Evolutionary conservation across 805 yeast species (phyloP), one percentile per base, ranked within the genome.

Genomic region (Candida broadrunensis): DNA sequence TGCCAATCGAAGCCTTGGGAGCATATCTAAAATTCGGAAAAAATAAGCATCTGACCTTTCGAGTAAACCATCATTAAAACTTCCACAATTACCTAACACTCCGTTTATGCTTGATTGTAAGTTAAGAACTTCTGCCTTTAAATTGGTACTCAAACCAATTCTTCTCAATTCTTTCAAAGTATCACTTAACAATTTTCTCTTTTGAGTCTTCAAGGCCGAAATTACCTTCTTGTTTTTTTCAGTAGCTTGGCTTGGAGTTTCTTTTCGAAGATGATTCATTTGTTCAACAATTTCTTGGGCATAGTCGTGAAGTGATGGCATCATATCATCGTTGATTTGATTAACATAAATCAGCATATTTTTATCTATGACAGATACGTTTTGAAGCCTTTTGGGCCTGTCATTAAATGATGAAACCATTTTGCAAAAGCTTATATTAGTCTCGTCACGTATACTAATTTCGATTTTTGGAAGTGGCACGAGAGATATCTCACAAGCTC

Each of bases 171-270:
- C 93, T 46, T 81, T 80, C 44, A 93, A 63, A 0, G 89, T 77
- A 42, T 83, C 88, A 62, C 93, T 85, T 39, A 95, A 65, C 5
- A 89, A 61, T 48, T 83, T 85, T 44, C 82, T 72, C 63, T 93
- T 93, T 53, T 88, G 91, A n/a, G 83, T 74, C 54, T 84, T 86
- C 61, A 93, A 69, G 5, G 88, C 73, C 2, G 89, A 82, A 1
- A 68, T 55, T 1, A 51, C 21, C 56, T 85, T 85, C 63, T 89
- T 88, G 48, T 79, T 81, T 29, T 85, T 95, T 39, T 90, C 88
- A 4, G 77, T 83, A 48, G 73, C 68, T 2, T 67, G 74, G 1
- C 65, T 63, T 1, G 99, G 99, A 0, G 99, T 93, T 49, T 86
- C 95, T 21, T 77, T 70, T 39, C 80, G 73, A 31, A 95, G 69